Evolutionary conservation across 768 basidiomycete species (phyloP), one percentile per base, ranked within the genome.

Genomic region (Calocera viscosa): DNA sequence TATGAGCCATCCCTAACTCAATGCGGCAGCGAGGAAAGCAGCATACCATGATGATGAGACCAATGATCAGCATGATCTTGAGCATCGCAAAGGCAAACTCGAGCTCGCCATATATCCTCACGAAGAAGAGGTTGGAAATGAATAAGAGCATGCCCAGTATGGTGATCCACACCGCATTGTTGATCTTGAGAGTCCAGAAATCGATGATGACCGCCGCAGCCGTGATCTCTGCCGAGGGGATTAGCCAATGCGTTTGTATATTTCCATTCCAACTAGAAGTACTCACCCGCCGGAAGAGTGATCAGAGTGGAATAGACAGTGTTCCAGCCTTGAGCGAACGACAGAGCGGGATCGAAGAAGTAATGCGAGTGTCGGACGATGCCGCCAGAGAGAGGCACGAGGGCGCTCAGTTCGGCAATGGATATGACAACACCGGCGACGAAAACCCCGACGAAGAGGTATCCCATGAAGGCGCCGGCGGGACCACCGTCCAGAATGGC

Each of bases 171-270:
- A 75, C 77, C 70, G 71, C 76, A 32, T 72, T 73, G 66, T 72
- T 74, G 22, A 72, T 69, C n/a, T 69, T 68, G 28, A 49, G 68
- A 69, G 88, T 86, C 89, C 89, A 91, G 77, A 85, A 90, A 5
- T 82, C 79, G 66, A 91, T 78, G 11, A 92, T 75, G 64, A 91
- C 81, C 16, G 83, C 81, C 10, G 87, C 84, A 1, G 89, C 89
- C 1, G 85, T 84, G 66, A 92, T 81, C n/a, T n/a, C n/a, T n/a
- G n/a, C n/a, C n/a, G n/a, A n/a, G n/a, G n/a, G n/a, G n/a, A n/a
- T n/a, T n/a, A n/a, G n/a, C n/a, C n/a, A n/a, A n/a, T n/a, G n/a
- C n/a, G n/a, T n/a, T n/a, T n/a, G n/a, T n/a, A n/a, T n/a, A n/a
- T n/a, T 76, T 90, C 89, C 63, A 32, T 30, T 0, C 1, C 68